These are phyloP conservation scores for Daucus carota DNA, from an alignment of 129 eudicot species.

Conservation along the genomic window DH1_v3.0 NC_030381.2:41788001-41788500, in stretches of 20 bases:
- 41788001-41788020: slow-evolving; percentile 4
- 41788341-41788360: not conserved
- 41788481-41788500: not conserved
- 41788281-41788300: not conserved
- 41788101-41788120: slow-evolving; percentile 5
- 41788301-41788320: not conserved
- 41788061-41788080: slow-evolving; percentile 9
- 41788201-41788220: slow-evolving; percentile 1
- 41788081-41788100: slow-evolving; percentile 7
- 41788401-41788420: no score
- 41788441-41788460: not conserved
- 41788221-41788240: slow-evolving; percentile 3
- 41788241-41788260: slow-evolving; percentile 5
- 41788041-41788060: slow-evolving; percentile 8
- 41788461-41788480: not conserved
- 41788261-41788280: slow-evolving; percentile 10
- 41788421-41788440: no score
- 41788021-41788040: slow-evolving; percentile 9
- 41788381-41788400: slow-evolving; percentile 6
- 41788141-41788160: not conserved
- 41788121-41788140: slow-evolving; percentile 3
- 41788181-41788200: not conserved
- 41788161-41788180: slow-evolving; percentile 2
- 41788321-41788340: not conserved
- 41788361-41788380: not conserved